Evolutionary conservation across 768 basidiomycete genomes (phyloP).

Genomic region (Amanita polypyramis): DNA sequence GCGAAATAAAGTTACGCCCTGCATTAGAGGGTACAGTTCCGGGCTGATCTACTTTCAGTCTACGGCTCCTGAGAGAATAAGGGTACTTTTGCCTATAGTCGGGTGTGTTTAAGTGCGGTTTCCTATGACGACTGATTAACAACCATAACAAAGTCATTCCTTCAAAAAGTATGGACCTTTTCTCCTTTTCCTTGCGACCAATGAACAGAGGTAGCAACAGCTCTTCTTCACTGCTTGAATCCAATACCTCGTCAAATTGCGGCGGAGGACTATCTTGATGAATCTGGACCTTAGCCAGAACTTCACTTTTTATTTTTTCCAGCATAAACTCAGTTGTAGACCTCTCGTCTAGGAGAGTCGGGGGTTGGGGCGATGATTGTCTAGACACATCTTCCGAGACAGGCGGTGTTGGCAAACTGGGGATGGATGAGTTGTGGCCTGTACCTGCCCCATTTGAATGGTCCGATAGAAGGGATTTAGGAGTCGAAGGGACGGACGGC

Average conservation of each 20-base stretch:
- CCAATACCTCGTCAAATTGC: conserved; percentile 33
- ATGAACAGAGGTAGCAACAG: neutral
- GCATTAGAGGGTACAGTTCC: neutral
- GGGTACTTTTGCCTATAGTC: too few relatives aligned
- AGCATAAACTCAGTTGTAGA: conserved; percentile 49
- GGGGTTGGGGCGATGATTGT: conserved; percentile 13
- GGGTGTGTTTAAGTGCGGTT: neutral
- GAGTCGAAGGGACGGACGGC: neutral
- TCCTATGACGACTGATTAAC: neutral
- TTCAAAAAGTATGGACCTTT: neutral
- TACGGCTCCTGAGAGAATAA: neutral
- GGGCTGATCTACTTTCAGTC: neutral
- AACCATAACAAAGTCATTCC: neutral
- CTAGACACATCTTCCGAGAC: conserved; percentile 13
- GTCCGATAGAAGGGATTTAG: neutral
- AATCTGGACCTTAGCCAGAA: conserved; percentile 33
- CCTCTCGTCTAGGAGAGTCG: conserved; percentile 23
- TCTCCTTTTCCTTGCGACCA: conserved; percentile 4
- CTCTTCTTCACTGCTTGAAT: conserved; percentile 44
- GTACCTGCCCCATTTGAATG: neutral
- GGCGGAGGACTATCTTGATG: conserved; percentile 32
- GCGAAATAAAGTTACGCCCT: neutral
- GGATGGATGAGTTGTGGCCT: neutral
- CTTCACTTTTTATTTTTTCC: conserved; percentile 54
- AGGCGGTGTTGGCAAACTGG: conserved; percentile 8